These are phyloP conservation scores for Fusarium sp. DNA, from an alignment of 2,329 filamentous ascomycete genomes.

Conservation along the genomic window DNA sequence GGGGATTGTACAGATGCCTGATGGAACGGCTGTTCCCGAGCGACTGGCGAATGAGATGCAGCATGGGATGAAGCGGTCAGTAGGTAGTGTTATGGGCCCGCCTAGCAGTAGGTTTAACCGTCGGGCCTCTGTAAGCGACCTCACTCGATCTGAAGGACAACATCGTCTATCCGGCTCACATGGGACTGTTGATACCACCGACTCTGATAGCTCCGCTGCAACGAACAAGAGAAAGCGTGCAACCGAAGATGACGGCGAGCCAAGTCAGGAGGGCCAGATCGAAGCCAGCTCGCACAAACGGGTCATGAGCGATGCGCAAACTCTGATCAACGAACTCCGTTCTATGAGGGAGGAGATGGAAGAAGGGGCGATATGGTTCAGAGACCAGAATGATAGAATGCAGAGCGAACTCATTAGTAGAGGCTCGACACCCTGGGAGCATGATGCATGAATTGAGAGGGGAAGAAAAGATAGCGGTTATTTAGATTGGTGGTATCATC, in stretches of 20 bases:
- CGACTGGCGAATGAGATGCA: slow-evolving; percentile 62
- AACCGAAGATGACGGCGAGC: slow-evolving; percentile 46
- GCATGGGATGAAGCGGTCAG: slow-evolving; percentile 58
- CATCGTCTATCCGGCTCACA: slow-evolving; percentile 44
- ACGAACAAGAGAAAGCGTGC: slow-evolving; percentile 54
- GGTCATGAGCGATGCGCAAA: slow-evolving; percentile 60
- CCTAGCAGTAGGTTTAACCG: slow-evolving; percentile 33
- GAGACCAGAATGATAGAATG: slow-evolving; percentile 60
- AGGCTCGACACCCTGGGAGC: slow-evolving; percentile 54
- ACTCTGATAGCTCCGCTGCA: slow-evolving; percentile 28
- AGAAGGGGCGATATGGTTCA: slow-evolving; percentile 62
- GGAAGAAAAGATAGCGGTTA: slow-evolving; percentile 4
- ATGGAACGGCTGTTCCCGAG: slow-evolving; percentile 67
- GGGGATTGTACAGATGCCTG: slow-evolving; percentile 66
- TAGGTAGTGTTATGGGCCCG: slow-evolving; percentile 51
- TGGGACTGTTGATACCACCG: slow-evolving; percentile 20
- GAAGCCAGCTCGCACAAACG: slow-evolving; percentile 54
- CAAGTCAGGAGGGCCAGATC: slow-evolving; percentile 16
- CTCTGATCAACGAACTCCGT: slow-evolving; percentile 57
- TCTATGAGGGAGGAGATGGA: slow-evolving; percentile 61
- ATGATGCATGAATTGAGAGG: slow-evolving; percentile 45
- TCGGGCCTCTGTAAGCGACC: slow-evolving; percentile 46
- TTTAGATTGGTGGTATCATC: slow-evolving; percentile 14
- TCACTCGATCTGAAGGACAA: slow-evolving; percentile 33
- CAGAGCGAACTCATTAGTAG: slow-evolving; percentile 55